Base-by-base conservation (phyloP, 2,329 filamentous ascomycete genomes). In the Magnaporthiopsis rhizophila region DNA sequence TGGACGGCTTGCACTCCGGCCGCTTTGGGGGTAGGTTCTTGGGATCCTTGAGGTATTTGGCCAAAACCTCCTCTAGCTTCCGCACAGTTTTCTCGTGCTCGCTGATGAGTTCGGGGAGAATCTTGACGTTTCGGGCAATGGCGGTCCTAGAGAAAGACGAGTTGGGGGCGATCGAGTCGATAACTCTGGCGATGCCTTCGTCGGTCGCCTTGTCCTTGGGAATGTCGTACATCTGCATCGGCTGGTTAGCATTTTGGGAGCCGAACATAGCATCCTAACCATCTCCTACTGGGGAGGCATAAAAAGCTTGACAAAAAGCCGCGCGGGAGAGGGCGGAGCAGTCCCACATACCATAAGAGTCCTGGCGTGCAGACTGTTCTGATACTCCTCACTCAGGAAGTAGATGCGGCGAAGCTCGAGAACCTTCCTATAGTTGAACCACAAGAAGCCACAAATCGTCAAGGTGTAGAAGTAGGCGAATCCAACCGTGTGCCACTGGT, bases 21-120 rank as follows among this genome's bases (percentile, higher is more conserved):
- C 95, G 85, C 26, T 85, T 86, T 0, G 89, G 70, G 0, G 95
- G 95, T 0, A 98, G 81, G 66, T 89, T 86, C 67, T 89, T 83
- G 0, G 95, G 95, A 66, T 97, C 89, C 75, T 90, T 96, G 60
- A 99, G 81, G 73, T 99, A 98, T 69, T 90, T 96, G 53, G 95
- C 90, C 64, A 99, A 78, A 4, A 96, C 84, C 59, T 85, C 84
- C 74, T 99, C 95, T 56, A 99, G 83, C 69, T 91, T 83, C 61
- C 91, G 86, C 45, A 99, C 95, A 0, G 87, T 83, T 68, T 89
- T 81, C 64, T 92, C 88, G 72, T 99, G 93, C 72, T 96, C 84
- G 65, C 89, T 86, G 67, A 99, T 95, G 65, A 98, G 79, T 24
- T 89, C 83, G 13, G 95, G 95, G 15, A 99, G 81, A 56, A 94